Percentiles rank a stretch among this genome's conserved stretches.
Evolutionary conservation across 1,139 yeast genomes (phyloP).

Genomic region (Geotrichum citri-aurantii): DNA sequence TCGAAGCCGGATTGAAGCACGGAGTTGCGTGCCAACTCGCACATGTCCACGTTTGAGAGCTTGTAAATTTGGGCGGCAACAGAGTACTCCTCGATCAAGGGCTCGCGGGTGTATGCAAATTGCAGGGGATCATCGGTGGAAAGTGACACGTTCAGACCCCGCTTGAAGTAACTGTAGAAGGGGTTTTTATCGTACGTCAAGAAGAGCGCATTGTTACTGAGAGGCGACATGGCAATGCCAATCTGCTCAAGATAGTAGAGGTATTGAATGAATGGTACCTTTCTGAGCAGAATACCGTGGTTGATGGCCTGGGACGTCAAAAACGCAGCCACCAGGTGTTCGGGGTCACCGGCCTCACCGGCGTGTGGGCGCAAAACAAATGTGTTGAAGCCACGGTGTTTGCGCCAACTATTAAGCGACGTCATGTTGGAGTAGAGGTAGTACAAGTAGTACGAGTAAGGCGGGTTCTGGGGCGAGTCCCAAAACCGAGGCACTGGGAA

Average conservation of each 20-base stretch:
- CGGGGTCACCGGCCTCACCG: constrained; percentile 99
- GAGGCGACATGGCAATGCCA: constrained; percentile 98
- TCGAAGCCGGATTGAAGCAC: constrained; percentile 94
- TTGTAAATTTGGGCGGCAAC: constrained; percentile 97
- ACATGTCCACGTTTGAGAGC: constrained; percentile 90
- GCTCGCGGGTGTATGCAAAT: constrained; percentile 93
- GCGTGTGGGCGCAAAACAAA: constrained; percentile 94
- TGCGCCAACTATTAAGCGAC: constrained; percentile 77
- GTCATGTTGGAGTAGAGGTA: constrained; percentile 82
- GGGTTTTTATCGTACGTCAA: constrained; percentile 94
- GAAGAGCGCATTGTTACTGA: constrained; percentile 92
- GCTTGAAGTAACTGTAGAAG: constrained; percentile 78
- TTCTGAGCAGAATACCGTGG: constrained; percentile 89
- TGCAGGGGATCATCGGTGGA: constrained; percentile 94
- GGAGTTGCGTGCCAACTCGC: constrained; percentile 80
- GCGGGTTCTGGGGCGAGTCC: constrained; percentile 78
- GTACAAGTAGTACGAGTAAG: constrained; percentile 93
- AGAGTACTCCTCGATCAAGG: constrained; percentile 94
- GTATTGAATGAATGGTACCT: constrained; percentile 91
- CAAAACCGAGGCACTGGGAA: constrained; percentile 80
- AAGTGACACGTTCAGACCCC: constrained; percentile 88
- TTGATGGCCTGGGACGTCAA: constrained; percentile 87
- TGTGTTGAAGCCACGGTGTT: constrained; percentile 69
- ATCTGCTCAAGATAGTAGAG: constrained; percentile 88
- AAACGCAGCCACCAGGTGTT: constrained; percentile 86